Evolutionary conservation across 495 filamentous ascomycete species (phyloP), one percentile per base, ranked within the genome.

Genomic region (Penicillium coffeae): DNA sequence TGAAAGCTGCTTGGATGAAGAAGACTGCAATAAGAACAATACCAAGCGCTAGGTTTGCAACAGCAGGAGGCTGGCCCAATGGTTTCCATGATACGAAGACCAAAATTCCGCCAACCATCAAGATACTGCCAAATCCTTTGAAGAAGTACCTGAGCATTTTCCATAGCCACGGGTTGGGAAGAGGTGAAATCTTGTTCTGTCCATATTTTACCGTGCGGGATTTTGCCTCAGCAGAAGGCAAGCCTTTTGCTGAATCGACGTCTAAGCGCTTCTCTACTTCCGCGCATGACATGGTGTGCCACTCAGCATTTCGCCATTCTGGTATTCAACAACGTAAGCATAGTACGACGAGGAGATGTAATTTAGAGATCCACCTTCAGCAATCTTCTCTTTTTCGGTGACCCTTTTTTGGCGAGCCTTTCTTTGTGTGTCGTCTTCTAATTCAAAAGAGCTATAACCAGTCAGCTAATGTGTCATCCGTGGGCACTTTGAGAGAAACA

Each of bases 41-140:
- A 3, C 78, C 84, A 3, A 88, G 69, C 1, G 82, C 85, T 14
- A 88, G 62, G 55, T 89, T 88, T 5, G 84, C 79, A 14, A 67
- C 43, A 0, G 79, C 65, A 1, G 86, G 86, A 1, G 85, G 86
- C 9, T 85, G 41, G 0, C 84, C 84, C 0, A 88, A 78, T 4
- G 86, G 85, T 38, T 81, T 83, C 84, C 83, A 88, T 6, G 79
- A 73, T 35, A 88, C 58, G 54, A 86, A 85, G 41, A 87, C 80
- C 4, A 89, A 71, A 20, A 87, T 74, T 19, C 73, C 67, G 12
- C 82, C 84, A 22, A 80, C 59, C 4, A 86, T 68, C 5, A 88
- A 75, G 21, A 88, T 73, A 2, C 79, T 72, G 2, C 85, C 82
- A 53, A 88, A 88, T 16, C 85, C 86, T 36, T 76, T 78, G 60